A percentile compares a stretch with the other conserved stretches of the same genome.
Conservation (phyloP, 2,329 filamentous ascomycete genomes). For the Phialophora verrucosa region DNA sequence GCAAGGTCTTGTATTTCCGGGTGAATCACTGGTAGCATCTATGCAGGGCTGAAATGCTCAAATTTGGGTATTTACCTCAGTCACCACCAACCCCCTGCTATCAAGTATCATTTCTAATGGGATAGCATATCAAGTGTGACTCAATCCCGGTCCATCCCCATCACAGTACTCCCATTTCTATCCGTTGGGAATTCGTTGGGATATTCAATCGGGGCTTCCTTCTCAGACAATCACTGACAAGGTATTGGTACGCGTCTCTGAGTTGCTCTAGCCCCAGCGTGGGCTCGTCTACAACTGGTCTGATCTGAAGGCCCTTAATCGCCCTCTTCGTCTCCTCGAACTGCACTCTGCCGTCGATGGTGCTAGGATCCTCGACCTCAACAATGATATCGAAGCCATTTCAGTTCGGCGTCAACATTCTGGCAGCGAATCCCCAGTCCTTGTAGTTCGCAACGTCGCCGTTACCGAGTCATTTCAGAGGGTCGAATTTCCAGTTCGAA, state of each 20-base stretch:
- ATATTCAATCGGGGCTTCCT: background rate
- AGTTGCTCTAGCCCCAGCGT: background rate
- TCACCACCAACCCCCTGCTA: no score
- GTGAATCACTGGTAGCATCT: no score
- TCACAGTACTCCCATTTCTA: no score
- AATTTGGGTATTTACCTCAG: no score
- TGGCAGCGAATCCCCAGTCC: conserved; percentile 1
- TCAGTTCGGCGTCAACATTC: background rate
- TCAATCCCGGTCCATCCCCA: no score
- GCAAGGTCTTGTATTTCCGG: no score
- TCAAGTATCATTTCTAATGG: no score
- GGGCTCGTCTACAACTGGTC: background rate
- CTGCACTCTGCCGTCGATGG: background rate
- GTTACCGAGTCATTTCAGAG: background rate
- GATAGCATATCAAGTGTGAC: no score
- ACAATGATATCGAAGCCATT: background rate
- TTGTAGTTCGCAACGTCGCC: background rate
- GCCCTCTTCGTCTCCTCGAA: background rate
- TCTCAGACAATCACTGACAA: background rate
- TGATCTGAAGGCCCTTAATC: background rate
- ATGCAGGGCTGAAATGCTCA: no score
- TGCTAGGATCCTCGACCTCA: background rate
- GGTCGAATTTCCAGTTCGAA: no score
- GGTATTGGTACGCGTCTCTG: conserved; percentile 25
- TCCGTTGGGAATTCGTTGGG: background rate